Evolutionary conservation across 78 protist species (phyloP).

Genomic region (Emiliania huxleyi): DNA sequence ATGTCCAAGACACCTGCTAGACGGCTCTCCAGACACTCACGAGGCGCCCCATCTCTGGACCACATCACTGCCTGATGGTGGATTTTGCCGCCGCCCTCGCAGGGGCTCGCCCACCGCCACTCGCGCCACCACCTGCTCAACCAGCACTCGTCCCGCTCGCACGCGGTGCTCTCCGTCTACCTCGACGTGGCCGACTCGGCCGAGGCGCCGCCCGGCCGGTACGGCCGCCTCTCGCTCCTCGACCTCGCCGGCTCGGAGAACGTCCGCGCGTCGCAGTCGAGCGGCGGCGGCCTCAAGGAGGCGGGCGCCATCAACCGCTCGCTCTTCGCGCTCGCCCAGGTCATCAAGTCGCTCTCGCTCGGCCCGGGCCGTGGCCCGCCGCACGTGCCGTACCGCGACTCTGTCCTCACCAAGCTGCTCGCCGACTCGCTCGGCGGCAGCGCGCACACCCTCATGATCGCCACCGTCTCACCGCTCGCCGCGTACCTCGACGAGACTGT

Average conservation of each 20-base stretch:
- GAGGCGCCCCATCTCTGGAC: too few species aligned
- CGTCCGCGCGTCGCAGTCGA: constrained; percentile 21
- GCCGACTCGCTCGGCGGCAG: constrained; percentile 94
- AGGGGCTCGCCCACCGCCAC: not conserved
- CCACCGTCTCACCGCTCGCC: not conserved
- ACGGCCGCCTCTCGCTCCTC: constrained; percentile 60
- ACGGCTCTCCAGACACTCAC: too few species aligned
- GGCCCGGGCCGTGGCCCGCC: not conserved
- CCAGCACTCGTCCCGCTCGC: constrained; percentile 5
- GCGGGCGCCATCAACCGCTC: constrained; percentile 82
- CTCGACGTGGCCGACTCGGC: not conserved
- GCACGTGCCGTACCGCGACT: constrained; percentile 66
- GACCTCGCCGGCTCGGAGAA: constrained; percentile 94
- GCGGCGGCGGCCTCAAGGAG: constrained; percentile 64
- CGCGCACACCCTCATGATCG: constrained; percentile 8
- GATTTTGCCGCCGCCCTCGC: too few species aligned
- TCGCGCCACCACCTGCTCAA: not conserved
- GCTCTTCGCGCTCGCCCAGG: constrained; percentile 80
- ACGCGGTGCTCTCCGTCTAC: not conserved
- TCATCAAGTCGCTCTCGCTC: constrained; percentile 70
- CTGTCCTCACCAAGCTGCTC: constrained; percentile 68
- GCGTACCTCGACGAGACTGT: not conserved
- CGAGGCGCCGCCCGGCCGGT: not conserved
- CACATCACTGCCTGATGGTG: too few species aligned
- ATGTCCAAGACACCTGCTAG: too few species aligned